Percentiles rank a stretch among this genome's conserved stretches.
Evolutionary conservation across 768 basidiomycete species (phyloP).

Genomic region (Lactarius akahatsu): DNA sequence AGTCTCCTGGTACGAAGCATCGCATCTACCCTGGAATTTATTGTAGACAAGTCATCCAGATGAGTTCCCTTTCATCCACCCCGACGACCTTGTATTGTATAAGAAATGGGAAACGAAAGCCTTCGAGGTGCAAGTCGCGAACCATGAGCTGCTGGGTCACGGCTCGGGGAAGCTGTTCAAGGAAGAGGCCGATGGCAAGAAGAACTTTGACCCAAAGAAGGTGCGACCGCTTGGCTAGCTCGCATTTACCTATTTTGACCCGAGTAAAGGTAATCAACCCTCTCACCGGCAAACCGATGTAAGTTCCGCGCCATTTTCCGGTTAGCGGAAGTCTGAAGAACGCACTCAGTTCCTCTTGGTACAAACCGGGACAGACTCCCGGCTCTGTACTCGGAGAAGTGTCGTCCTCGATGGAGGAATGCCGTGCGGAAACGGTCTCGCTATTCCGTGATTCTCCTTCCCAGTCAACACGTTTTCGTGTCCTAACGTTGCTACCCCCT

Average conservation of each 20-base stretch:
- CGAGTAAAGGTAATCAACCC: conserved; percentile 68
- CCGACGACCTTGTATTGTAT: conserved; percentile 71
- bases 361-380: conserved; percentile 82
- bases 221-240: conserved; percentile 32
- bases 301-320: conserved; percentile 29
- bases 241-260: conserved; percentile 7
- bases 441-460: conserved; percentile 56
- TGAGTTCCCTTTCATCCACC: conserved; percentile 78
- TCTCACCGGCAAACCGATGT: conserved; percentile 75
- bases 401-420: conserved; percentile 90
- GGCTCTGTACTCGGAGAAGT: conserved; percentile 83
- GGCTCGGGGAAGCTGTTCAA: conserved; percentile 83
- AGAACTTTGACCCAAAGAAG: conserved; percentile 79
- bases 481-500: background rate
- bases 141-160: conserved; percentile 85
- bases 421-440: conserved; percentile 86
- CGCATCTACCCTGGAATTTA: background rate
- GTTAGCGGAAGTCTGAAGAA: conserved; percentile 7
- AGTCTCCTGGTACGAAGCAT: conserved; percentile 62
- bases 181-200: conserved; percentile 69
- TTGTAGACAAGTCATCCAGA: conserved; percentile 34
- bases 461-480: conserved; percentile 6
- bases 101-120: conserved; percentile 74
- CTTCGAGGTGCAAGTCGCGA: conserved; percentile 88
- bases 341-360: conserved; percentile 68